Percentiles rank a stretch among this genome's conserved stretches.
phyloP scores from a whole-genome alignment of 2,329 filamentous ascomycete genomes.

The Fusarium phyllophilum region DNA sequence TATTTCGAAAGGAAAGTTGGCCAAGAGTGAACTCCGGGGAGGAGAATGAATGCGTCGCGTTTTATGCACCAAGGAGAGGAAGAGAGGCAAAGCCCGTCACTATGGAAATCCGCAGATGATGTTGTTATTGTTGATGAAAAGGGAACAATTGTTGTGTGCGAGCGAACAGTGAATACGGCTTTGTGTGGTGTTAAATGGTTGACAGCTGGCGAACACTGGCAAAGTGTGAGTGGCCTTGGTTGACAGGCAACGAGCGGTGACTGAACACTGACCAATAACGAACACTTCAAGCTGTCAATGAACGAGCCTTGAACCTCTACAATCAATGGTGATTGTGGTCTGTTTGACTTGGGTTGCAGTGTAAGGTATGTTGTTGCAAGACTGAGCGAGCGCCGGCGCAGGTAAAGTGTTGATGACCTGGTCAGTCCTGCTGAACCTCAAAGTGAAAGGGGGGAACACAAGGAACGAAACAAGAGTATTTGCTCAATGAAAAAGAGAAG shows the following conservation, averaged over 20 bases:
- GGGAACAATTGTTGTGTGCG: constrained; percentile 23
- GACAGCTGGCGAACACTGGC: constrained; percentile 40
- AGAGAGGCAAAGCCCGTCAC: constrained; percentile 32
- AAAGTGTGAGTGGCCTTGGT: constrained; percentile 9
- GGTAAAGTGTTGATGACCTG: constrained; percentile 23
- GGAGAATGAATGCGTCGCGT: constrained; percentile 33
- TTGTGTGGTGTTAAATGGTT: constrained; percentile 7
- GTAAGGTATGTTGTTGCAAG: constrained; percentile 4
- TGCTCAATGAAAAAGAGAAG: constrained; percentile 17
- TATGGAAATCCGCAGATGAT: constrained; percentile 16
- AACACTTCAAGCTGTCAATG: background rate
- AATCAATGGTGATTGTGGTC: constrained; percentile 9
- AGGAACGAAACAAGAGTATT: constrained; percentile 23
- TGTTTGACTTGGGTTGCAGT: constrained; percentile 3
- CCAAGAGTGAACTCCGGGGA: constrained; percentile 9
- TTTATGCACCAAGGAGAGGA: constrained; percentile 29
- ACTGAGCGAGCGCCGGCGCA: constrained; percentile 32
- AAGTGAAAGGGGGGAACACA: constrained; percentile 32
- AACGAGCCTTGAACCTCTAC: background rate
- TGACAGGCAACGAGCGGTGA: background rate
- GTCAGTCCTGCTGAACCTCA: constrained; percentile 44
- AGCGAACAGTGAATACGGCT: constrained; percentile 27
- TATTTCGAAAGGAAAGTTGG: constrained; percentile 26
- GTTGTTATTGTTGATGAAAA: constrained; percentile 23
- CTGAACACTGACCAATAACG: constrained; percentile 24